Base-by-base conservation (phyloP, 176 grass and related monocot genomes). In the Tillandsia leiboldiana region DNA sequence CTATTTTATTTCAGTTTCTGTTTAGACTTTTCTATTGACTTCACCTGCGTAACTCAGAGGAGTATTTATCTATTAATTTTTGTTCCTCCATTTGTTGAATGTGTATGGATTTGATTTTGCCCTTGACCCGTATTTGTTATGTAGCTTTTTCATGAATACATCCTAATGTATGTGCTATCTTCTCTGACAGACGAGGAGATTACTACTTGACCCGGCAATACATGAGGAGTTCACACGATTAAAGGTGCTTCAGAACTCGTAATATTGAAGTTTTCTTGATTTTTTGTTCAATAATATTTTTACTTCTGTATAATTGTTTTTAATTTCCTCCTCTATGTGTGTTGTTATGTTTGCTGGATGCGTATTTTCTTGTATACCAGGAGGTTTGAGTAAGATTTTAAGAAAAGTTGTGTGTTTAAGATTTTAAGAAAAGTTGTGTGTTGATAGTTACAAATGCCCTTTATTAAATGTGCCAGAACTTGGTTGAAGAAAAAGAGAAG, bases 131-230 rank as follows among this genome's bases (percentile, higher is more conserved):
- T 63, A 12, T 63, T 52, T 52, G 14, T 53, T 58, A 33, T 57
- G 10, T 26, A 51, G 12, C 1, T 52, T 26, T 66, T 61, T 61
- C 3, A 23, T 61, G 56, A 20, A 61, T 61, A 61, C 15, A 61
- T 22, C 56, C 17, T 61, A 18, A 61, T 23, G 56, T n/a, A 61
- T 61, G 7, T 10, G 22, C 11, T 61, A 11, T 78, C 65, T 67
- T 56, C 51, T 83, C 82, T 54, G 70, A 79, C 72, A 97, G 89
- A 99, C 95, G 51, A 99, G 95, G 78, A 85, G 80, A 75, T 77
- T 99, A 81, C 83, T 99, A 51, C 95, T 99, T 83, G 95, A 99
- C 77, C 95, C 95, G 65, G 95, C 95, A 66, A 99, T 99, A 72
- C 95, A 99, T 67, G 95, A 94, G 81, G 90, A 99, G 65, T 99